These are phyloP conservation scores for Dioszegia crocea DNA, from an alignment of 768 basidiomycete species.

Conservation along the genomic window DNA sequence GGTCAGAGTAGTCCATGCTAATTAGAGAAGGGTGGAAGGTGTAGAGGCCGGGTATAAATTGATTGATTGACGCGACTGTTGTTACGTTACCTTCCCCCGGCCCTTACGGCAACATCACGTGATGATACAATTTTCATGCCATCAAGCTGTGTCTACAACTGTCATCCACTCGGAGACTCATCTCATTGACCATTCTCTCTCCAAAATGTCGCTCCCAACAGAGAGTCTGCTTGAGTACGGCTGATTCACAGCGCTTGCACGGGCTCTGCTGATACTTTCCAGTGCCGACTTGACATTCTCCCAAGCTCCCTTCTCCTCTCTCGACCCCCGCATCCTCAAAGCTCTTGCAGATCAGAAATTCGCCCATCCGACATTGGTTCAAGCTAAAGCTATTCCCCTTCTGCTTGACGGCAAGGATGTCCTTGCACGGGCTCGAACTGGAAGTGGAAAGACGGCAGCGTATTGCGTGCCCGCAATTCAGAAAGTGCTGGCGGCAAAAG, in stretches of 20 bases:
- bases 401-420: conserved; percentile 85
- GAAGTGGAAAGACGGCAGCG: conserved; percentile 94
- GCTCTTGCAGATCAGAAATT: conserved; percentile 88
- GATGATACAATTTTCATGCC: no score
- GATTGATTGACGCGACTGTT: neutral
- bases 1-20: conserved; percentile 18
- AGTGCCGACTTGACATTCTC: conserved; percentile 40
- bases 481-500: conserved; percentile 75
- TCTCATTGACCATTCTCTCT: no score
- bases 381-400: conserved; percentile 84
- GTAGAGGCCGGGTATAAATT: neutral
- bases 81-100: no score
- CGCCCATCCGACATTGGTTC: conserved; percentile 84
- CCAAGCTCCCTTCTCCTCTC: conserved; percentile 62
- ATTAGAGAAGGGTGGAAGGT: neutral
- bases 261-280: neutral
- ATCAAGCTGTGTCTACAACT: no score
- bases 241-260: neutral
- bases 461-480: conserved; percentile 89
- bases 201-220: neutral
- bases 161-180: no score
- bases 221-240: neutral
- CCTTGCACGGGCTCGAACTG: conserved; percentile 87
- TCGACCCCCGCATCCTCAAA: conserved; percentile 79
- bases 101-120: neutral